Evolutionary conservation across 2,329 filamentous ascomycete genomes (phyloP), one percentile per base, ranked within the genome.

Genomic region (Hirsutella rhossiliensis): DNA sequence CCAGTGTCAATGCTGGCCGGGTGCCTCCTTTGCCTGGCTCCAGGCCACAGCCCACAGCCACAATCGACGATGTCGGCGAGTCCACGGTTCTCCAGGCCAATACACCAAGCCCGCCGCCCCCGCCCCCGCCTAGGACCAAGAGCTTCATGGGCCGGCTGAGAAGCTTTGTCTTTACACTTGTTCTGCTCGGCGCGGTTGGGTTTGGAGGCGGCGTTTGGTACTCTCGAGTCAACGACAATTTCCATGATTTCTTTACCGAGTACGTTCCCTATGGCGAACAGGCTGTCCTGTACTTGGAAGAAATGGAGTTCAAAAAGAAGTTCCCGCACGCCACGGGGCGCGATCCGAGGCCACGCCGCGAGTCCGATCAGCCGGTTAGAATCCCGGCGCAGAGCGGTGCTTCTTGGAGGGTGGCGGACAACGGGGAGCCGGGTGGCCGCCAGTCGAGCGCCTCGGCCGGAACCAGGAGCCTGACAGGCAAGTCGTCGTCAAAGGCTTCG

Each of bases 231-330:
- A 94, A 84, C 59, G 92, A 98, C 71, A 95, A 87, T 67, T 98
- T 97, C 76, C 90, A 98, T 67, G 92, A 98, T 65, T 92, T 96
- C 72, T 98, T 98, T 68, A 97, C 89, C 56, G 89, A 96, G 67
- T 98, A 90, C 63, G 68, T 98, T 17, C 92, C 92, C 19, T 95
- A 85, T 54, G 92, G 89, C 56, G 92, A 98, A 67, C 87, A 95
- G 61, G 84, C 84, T 17, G 90, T 98, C 39, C 78, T 94, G 23
- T 97, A 94, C 68, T 82, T 98, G 43, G 92, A 98, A 66, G 92
- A 98, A 68, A 78, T 84, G 53, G 88, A 96, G 58, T 96, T 95
- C 70, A 80, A 84, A 60, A 88, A 84, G 65, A 81, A 86, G 46
- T 96, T 95, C 69, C 76, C 67, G 53, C 69, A 65, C 57, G 68